Evolutionary conservation across 345 rosid species (phyloP).

Genomic region (Capsella bursapastoris): DNA sequence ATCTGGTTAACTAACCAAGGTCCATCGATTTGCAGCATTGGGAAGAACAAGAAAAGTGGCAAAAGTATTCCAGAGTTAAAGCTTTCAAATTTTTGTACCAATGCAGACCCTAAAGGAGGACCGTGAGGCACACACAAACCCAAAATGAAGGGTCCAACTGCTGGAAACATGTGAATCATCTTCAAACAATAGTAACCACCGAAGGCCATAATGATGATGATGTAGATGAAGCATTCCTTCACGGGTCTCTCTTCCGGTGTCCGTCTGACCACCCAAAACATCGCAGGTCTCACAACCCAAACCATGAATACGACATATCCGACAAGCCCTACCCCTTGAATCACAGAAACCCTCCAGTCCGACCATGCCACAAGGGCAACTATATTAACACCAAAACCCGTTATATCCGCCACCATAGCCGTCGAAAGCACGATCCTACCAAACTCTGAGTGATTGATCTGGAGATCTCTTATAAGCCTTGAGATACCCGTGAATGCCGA

Average conservation of each 20-base stretch:
- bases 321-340: not conserved
- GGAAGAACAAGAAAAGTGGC: conserved; percentile 38
- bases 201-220: conserved; percentile 40
- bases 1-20: conserved; percentile 27
- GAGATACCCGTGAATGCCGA: conserved; percentile 52
- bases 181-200: conserved; percentile 17
- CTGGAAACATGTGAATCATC: conserved; percentile 20
- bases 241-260: conserved; percentile 46
- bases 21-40: conserved; percentile 33
- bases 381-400: conserved; percentile 28
- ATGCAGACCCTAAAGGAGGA: conserved; percentile 52
- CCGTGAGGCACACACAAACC: conserved; percentile 55
- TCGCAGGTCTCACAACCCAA: conserved; percentile 36
- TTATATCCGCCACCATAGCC: conserved; percentile 45
- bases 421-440: conserved; percentile 53
- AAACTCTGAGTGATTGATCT: conserved; percentile 55
- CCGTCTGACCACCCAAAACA: conserved; percentile 38
- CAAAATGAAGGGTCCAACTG: conserved; percentile 47
- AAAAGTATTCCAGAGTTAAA: conserved; percentile 41
- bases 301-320: conserved; percentile 10
- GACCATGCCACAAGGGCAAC: conserved; percentile 36
- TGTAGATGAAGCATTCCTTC: conserved; percentile 32
- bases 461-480: conserved; percentile 52
- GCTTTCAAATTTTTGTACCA: conserved; percentile 50
- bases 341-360: conserved; percentile 22